Percentiles rank a stretch among this genome's conserved stretches.
Evolutionary conservation across 495 filamentous ascomycete genomes (phyloP).

Genomic region (Aspergillus nanangensis): DNA sequence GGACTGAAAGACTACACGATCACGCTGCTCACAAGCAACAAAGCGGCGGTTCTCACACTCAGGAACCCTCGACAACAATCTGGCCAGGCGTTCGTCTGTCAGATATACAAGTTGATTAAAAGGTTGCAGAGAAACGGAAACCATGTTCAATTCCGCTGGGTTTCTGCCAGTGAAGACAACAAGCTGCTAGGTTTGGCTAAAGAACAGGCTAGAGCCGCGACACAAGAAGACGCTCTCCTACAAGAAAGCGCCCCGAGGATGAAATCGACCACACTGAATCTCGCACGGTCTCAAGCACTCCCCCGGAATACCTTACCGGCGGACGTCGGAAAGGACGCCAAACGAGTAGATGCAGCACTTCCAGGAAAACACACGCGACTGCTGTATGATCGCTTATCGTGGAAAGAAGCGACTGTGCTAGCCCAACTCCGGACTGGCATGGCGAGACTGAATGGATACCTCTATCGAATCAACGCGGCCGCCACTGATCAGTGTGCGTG

Average conservation of each 20-base stretch:
- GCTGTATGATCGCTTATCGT: constrained; percentile 25
- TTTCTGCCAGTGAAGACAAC: constrained; percentile 14
- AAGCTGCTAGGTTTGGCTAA: constrained; percentile 19
- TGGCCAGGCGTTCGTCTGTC: constrained; percentile 13
- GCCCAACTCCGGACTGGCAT: too few relatives aligned
- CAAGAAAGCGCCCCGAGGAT: constrained; percentile 11
- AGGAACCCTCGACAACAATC: too few relatives aligned
- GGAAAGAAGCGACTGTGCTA: constrained; percentile 21
- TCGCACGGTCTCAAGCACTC: constrained; percentile 13
- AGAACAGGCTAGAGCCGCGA: constrained; percentile 7
- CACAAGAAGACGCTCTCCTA: constrained; percentile 8
- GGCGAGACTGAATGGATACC: too few relatives aligned
- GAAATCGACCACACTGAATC: too few relatives aligned
- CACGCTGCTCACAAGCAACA: too few relatives aligned
- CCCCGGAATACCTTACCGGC: constrained; percentile 8
- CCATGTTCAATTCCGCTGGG: constrained; percentile 7
- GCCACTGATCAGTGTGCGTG: constrained; percentile 19
- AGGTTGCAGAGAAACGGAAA: constrained; percentile 16
- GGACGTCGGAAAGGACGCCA: constrained; percentile 19
- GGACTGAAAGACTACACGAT: too few relatives aligned
- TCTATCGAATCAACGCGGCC: constrained; percentile 25
- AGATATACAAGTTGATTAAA: constrained; percentile 15
- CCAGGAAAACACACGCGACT: constrained; percentile 24
- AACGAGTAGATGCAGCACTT: constrained; percentile 23
- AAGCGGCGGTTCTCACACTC: too few relatives aligned